Conservation (phyloP, 2,329 filamentous ascomycete species). For the Bipolaris sorokiniana region DNA sequence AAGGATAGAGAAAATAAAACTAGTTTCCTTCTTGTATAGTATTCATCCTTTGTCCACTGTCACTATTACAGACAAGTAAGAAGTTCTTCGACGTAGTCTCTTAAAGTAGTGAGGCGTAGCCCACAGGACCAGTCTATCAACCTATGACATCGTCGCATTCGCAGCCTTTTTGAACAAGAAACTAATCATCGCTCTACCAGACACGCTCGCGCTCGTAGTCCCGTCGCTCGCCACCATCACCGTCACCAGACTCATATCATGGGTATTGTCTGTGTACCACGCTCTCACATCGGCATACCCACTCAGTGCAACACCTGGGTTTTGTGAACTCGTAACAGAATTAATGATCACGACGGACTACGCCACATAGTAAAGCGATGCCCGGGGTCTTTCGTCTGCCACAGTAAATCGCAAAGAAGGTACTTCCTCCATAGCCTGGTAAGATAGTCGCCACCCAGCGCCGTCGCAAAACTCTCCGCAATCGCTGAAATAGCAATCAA, state of each 20-base stretch:
- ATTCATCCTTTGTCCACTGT: background rate
- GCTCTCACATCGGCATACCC: conserved; percentile 24
- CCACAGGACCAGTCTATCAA: background rate
- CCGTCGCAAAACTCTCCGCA: no score
- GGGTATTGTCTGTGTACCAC: conserved; percentile 36
- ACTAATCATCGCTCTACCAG: conserved; percentile 36
- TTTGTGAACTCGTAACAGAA: conserved; percentile 30
- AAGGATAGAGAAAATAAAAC: background rate
- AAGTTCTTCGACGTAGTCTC: background rate
- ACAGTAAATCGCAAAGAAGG: no score
- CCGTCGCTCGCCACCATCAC: conserved; percentile 31
- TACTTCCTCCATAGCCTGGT: no score
- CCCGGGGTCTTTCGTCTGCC: no score
- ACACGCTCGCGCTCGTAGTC: conserved; percentile 30
- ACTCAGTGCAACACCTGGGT: conserved; percentile 18
- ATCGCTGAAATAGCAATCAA: no score
- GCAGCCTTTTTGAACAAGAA: conserved; percentile 26
- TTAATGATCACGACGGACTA: conserved; percentile 41
- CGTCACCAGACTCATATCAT: conserved; percentile 10
- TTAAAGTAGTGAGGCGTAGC: background rate
- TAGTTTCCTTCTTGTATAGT: background rate
- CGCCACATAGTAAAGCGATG: no score
- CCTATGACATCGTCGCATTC: conserved; percentile 2
- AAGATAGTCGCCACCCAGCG: no score
- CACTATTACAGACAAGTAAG: background rate